Evolutionary conservation across 805 yeast genomes (phyloP).

Genomic region (Saturnispora diversa): DNA sequence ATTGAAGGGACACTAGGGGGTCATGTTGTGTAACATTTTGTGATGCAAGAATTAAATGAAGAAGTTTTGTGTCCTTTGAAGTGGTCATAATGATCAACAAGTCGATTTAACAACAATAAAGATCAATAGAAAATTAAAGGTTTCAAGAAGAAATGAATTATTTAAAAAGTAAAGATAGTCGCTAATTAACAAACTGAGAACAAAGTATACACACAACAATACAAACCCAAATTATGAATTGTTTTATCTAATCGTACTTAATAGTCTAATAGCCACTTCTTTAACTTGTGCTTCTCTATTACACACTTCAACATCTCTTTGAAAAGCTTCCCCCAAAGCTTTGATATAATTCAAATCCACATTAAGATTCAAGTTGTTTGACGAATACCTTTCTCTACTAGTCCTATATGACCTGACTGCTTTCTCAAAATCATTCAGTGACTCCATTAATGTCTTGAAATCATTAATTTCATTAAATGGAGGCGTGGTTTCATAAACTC

Average conservation of each 20-base stretch:
- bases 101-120: neutral
- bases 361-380: neutral
- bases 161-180: too few species aligned
- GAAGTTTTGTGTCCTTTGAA: constrained; percentile 38
- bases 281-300: constrained; percentile 1
- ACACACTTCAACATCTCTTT: neutral
- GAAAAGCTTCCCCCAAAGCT: neutral
- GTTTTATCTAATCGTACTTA: too few species aligned
- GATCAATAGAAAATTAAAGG: too few species aligned
- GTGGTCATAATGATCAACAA: neutral
- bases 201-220: neutral
- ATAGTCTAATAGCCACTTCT: neutral
- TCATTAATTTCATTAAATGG: neutral
- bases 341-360: neutral
- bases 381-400: neutral
- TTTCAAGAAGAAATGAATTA: too few species aligned
- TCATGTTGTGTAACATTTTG: constrained; percentile 88
- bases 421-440: neutral
- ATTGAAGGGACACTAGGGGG: constrained; percentile 90
- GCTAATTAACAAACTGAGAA: neutral
- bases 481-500: constrained; percentile 5
- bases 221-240: neutral
- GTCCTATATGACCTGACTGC: neutral
- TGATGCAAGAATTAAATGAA: constrained; percentile 86
- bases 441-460: neutral